phyloP scores from a whole-genome alignment of 2,329 filamentous ascomycete genomes.

The Sclerotinia glacialis region DNA sequence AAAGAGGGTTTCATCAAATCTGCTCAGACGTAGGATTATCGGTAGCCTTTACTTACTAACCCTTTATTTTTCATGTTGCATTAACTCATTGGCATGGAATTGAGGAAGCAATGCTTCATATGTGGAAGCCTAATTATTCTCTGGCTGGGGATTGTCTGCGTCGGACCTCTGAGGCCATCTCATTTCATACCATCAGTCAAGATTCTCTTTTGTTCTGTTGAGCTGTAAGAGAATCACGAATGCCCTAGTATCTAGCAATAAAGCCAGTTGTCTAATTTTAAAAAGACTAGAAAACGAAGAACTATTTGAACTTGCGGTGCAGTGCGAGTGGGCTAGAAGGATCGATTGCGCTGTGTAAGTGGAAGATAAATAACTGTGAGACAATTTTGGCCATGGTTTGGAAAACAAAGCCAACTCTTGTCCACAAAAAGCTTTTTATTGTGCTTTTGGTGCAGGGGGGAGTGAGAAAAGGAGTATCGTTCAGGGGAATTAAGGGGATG shows the following conservation, averaged over 20 bases:
- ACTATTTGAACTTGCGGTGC: background rate
- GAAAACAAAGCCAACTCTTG: background rate
- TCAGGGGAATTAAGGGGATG: background rate
- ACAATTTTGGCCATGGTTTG: background rate
- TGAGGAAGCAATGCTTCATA: background rate
- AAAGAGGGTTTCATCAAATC: background rate
- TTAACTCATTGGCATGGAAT: background rate
- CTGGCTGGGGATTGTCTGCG: background rate
- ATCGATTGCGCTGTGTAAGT: background rate
- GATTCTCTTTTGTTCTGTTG: background rate
- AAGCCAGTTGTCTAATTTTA: background rate
- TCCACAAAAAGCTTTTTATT: background rate
- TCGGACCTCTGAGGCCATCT: background rate
- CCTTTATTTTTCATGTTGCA: background rate
- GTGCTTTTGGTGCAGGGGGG: background rate
- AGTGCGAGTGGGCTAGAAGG: background rate
- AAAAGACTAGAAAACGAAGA: background rate
- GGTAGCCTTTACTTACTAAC: background rate
- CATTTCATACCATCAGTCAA: background rate
- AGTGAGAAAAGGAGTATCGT: background rate
- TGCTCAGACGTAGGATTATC: background rate
- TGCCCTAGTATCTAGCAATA: background rate
- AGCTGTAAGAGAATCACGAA: background rate
- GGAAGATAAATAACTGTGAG: background rate
- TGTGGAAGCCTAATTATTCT: background rate